A percentile compares a stretch with the other conserved stretches of the same genome.
Conservation (phyloP, 495 filamentous ascomycete genomes). For the Podospora bellae-mahoneyi region DNA sequence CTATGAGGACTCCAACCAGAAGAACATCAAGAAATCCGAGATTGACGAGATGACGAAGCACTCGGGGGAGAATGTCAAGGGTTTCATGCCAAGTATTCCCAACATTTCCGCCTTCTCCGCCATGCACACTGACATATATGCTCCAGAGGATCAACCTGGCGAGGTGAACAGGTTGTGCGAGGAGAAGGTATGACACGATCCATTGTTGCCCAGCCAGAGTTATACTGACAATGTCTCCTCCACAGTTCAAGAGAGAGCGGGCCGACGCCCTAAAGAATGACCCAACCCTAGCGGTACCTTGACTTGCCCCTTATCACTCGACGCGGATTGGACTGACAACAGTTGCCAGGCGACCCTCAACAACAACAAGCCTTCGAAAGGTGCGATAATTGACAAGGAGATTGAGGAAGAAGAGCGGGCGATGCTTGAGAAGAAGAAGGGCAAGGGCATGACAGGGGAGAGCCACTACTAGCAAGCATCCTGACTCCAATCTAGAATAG, state of each 20-base stretch:
- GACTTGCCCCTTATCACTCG: neutral
- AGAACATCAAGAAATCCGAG: constrained; percentile 17
- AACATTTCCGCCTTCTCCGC: neutral
- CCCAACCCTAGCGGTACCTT: constrained; percentile 24
- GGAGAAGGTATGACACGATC: constrained; percentile 11
- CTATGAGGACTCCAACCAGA: constrained; percentile 27
- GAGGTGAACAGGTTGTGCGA: constrained; percentile 18
- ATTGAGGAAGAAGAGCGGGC: constrained; percentile 26
- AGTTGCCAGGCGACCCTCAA: constrained; percentile 21
- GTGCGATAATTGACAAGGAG: constrained; percentile 31
- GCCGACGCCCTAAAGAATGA: constrained; percentile 27
- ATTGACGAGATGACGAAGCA: constrained; percentile 19
- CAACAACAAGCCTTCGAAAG: constrained; percentile 25
- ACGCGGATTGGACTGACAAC: neutral
- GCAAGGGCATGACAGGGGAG: constrained; percentile 1
- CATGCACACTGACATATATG: neutral
- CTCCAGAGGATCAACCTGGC: constrained; percentile 19
- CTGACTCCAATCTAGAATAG: too few relatives aligned
- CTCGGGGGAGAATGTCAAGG: constrained; percentile 28
- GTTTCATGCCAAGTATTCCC: constrained; percentile 22
- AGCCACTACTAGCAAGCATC: neutral
- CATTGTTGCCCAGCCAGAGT: neutral
- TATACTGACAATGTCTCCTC: neutral
- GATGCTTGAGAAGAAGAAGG: constrained; percentile 23
- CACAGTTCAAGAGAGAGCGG: constrained; percentile 11